phyloP scores from a whole-genome alignment of 2,329 filamentous ascomycete species.

The Tolypocladium cylindrosporum region DNA sequence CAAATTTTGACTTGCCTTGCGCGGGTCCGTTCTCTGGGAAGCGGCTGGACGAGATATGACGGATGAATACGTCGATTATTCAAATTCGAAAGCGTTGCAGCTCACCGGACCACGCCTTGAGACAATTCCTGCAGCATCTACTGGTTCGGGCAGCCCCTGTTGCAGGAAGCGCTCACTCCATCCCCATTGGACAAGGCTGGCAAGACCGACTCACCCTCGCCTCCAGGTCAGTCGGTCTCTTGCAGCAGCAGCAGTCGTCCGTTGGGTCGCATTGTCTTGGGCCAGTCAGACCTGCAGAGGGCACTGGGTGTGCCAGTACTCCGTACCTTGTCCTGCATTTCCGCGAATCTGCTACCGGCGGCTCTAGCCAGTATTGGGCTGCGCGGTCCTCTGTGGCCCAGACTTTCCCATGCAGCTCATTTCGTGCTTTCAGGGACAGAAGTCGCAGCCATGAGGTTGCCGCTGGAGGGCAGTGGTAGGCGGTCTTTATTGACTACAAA shows the following conservation, averaged over 20 bases:
- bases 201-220: background rate
- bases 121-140: background rate
- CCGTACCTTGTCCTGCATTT: background rate
- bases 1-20: background rate
- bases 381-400: background rate
- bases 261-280: background rate
- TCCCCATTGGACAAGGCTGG: background rate
- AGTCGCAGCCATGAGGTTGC: background rate
- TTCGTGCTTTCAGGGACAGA: background rate
- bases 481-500: background rate
- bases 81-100: background rate
- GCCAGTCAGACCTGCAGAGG: background rate
- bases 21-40: background rate
- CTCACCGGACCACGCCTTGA: background rate
- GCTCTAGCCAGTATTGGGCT: background rate
- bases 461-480: background rate
- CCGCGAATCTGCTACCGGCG: background rate
- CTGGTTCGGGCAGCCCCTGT: background rate
- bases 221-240: background rate
- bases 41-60: background rate
- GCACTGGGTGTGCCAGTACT: background rate
- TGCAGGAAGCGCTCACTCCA: background rate
- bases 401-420: background rate
- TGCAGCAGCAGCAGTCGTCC: background rate
- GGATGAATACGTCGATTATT: background rate